These are phyloP conservation scores for Suillus subalutaceus DNA, from an alignment of 768 basidiomycete genomes.

Conservation along the genomic window DNA sequence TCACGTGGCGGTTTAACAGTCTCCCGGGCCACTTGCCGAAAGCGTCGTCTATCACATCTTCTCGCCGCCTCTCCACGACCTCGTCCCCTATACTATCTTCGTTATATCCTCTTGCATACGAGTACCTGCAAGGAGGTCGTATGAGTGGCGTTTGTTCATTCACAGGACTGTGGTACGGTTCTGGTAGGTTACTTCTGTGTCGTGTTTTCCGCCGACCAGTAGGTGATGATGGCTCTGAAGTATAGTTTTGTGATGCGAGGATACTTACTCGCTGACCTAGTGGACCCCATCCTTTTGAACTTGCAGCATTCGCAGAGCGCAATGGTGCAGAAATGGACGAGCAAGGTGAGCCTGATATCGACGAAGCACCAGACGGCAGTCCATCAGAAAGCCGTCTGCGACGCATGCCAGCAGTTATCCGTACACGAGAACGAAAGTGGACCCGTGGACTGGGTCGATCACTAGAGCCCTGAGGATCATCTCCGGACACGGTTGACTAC, in stretches of 20 bases:
- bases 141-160: constrained; percentile 46
- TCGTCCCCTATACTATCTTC: constrained; percentile 30
- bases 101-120: constrained; percentile 24
- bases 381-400: constrained; percentile 39
- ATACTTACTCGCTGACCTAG: constrained; percentile 58
- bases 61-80: constrained; percentile 40
- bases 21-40: constrained; percentile 74
- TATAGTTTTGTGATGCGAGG: constrained; percentile 22
- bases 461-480: constrained; percentile 2
- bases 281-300: constrained; percentile 59
- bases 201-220: constrained; percentile 18
- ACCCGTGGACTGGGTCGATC: constrained; percentile 40
- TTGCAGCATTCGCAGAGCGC: constrained; percentile 55
- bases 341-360: constrained; percentile 65
- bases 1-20: constrained; percentile 69
- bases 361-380: constrained; percentile 35
- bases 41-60: constrained; percentile 47
- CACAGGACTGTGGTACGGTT: constrained; percentile 17
- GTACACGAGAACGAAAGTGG: constrained; percentile 74
- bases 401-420: constrained; percentile 72
- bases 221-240: constrained; percentile 12
- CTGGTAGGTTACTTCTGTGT: constrained; percentile 7
- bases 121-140: constrained; percentile 25
- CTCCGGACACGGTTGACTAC: constrained; percentile 1
- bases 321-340: constrained; percentile 85